Percentiles rank a stretch among this genome's conserved stretches.
Conservation (phyloP, 768 basidiomycete species). For the Fomitopsis serialis region DNA sequence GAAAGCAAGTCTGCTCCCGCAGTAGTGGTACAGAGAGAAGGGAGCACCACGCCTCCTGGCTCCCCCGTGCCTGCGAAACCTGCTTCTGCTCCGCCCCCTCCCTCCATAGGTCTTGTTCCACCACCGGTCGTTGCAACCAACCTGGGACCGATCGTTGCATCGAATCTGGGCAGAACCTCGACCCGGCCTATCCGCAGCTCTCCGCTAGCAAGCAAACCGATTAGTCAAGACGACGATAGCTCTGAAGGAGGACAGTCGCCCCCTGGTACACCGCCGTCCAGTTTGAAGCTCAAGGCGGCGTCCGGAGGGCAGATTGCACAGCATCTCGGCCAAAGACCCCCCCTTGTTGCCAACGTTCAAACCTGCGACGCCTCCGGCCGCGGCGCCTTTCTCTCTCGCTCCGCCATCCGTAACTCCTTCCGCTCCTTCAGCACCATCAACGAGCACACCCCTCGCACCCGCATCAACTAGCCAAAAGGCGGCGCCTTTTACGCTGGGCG, state of each 20-base stretch:
- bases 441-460: not conserved
- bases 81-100: conserved; percentile 21
- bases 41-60: conserved; percentile 59
- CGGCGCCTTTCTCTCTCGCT: conserved; percentile 10
- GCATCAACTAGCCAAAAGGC: too few species aligned
- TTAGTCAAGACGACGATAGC: conserved; percentile 39
- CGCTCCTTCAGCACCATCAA: not conserved
- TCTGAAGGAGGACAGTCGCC: not conserved
- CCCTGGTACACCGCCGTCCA: not conserved
- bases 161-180: conserved; percentile 50
- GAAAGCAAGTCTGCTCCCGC: not conserved
- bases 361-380: conserved; percentile 5
- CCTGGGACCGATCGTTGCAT: conserved; percentile 32
- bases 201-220: conserved; percentile 53
- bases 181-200: conserved; percentile 73
- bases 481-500: not conserved
- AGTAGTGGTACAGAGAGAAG: conserved; percentile 22
- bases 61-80: conserved; percentile 42
- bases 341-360: not conserved
- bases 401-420: not conserved
- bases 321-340: conserved; percentile 36
- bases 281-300: not conserved
- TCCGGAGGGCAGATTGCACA: not conserved
- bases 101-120: conserved; percentile 16
- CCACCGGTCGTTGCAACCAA: conserved; percentile 27